Conservation (phyloP, 208 protist species). For the Tritrichomonas foetus region DNA sequence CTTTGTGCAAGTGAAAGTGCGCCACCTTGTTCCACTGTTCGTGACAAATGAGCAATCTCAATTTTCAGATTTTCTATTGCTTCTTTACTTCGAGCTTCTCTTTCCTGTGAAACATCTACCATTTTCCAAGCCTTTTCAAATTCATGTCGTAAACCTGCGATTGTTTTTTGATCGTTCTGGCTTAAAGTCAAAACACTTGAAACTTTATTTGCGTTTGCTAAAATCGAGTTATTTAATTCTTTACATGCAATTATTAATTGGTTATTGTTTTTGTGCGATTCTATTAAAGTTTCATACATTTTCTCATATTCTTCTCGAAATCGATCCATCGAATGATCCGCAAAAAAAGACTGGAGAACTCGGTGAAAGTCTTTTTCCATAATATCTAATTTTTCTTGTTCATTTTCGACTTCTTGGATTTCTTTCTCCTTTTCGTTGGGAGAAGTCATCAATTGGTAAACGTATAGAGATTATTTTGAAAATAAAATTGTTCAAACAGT, state of each 20-base stretch:
- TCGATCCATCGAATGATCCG: conserved; percentile 77
- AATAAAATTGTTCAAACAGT: no score
- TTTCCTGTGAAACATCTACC: conserved; percentile 85
- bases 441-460: no score
- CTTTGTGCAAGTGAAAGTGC: conserved; percentile 79
- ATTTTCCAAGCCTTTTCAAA: conserved; percentile 83
- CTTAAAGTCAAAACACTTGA: conserved; percentile 82
- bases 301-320: conserved; percentile 93
- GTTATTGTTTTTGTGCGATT: conserved; percentile 90
- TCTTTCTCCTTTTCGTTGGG: conserved; percentile 6
- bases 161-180: conserved; percentile 86
- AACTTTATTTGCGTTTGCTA: conserved; percentile 83
- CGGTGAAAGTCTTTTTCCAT: conserved; percentile 84
- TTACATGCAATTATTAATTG: conserved; percentile 78
- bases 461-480: no score
- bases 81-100: conserved; percentile 83
- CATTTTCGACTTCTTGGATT: neutral
- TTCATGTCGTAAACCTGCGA: conserved; percentile 69
- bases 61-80: conserved; percentile 79
- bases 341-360: conserved; percentile 70
- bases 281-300: conserved; percentile 81
- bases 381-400: conserved; percentile 57
- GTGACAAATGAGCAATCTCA: conserved; percentile 80
- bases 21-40: conserved; percentile 78
- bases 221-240: conserved; percentile 82